Percentiles rank a stretch among this genome's conserved stretches.
phyloP scores from a whole-genome alignment of 257 asterid genomes.

The Ophiorrhiza pumila region DNA sequence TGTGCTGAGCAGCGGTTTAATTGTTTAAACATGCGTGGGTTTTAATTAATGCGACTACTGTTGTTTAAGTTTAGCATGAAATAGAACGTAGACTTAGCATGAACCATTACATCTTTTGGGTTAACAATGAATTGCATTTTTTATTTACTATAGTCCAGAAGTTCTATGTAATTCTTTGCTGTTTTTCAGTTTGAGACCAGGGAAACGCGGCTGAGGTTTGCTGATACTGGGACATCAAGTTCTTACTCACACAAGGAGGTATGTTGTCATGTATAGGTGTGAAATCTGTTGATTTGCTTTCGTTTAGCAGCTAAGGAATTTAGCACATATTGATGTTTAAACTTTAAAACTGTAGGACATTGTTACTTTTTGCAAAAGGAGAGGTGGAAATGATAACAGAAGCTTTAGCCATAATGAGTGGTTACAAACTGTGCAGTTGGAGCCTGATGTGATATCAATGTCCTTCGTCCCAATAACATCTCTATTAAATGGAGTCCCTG shows the following conservation, averaged over 20 bases:
- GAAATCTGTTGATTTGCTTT: slow-evolving; percentile 15
- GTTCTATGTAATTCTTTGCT: slow-evolving; percentile 16
- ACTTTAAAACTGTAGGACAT: slow-evolving; percentile 55
- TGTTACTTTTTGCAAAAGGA: slow-evolving; percentile 74
- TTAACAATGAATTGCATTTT: background rate
- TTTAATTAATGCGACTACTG: too few relatives aligned
- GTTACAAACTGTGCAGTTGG: slow-evolving; percentile 81
- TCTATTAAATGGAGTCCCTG: slow-evolving; percentile 84
- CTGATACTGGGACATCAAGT: slow-evolving; percentile 70
- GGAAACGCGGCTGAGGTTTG: slow-evolving; percentile 82
- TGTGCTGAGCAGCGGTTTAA: background rate
- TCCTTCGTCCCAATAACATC: slow-evolving; percentile 91
- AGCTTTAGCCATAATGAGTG: slow-evolving; percentile 73
- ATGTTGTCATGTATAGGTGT: slow-evolving; percentile 17
- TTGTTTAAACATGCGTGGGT: background rate
- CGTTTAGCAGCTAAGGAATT: slow-evolving; percentile 18
- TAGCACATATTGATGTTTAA: slow-evolving; percentile 25
- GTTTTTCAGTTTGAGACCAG: slow-evolving; percentile 49
- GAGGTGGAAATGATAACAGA: slow-evolving; percentile 78
- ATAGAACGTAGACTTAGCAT: background rate
- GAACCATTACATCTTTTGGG: background rate
- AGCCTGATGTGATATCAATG: slow-evolving; percentile 97
- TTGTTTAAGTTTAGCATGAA: background rate
- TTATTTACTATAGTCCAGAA: background rate
- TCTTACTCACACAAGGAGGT: slow-evolving; percentile 92